phyloP scores from a whole-genome alignment of 352 stramenopile genomes.

The Globisporangium abappressorium region DNA sequence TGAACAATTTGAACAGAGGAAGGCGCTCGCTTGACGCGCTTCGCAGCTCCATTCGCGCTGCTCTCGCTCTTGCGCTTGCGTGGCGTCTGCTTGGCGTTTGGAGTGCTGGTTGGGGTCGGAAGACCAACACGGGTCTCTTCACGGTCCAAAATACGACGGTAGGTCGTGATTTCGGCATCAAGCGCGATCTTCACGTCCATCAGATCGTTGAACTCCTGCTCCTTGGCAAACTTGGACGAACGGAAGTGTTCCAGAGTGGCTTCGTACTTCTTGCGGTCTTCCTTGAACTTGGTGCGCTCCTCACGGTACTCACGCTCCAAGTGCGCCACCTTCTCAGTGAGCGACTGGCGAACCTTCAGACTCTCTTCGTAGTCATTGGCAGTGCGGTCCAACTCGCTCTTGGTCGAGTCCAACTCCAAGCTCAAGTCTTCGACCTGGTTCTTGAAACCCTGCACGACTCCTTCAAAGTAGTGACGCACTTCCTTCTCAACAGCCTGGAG shows the following conservation, averaged over 20 bases:
- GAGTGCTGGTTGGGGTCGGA: slow-evolving; percentile 47
- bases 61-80: slow-evolving; percentile 70
- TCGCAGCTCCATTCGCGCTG: slow-evolving; percentile 18
- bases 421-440: slow-evolving; percentile 63
- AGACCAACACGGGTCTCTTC: slow-evolving; percentile 69
- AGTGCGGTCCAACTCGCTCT: slow-evolving; percentile 73
- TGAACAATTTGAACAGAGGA: slow-evolving; percentile 54
- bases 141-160: slow-evolving; percentile 77
- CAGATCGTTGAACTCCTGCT: slow-evolving; percentile 82
- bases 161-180: slow-evolving; percentile 76
- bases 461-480: slow-evolving; percentile 71
- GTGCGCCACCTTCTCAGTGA: slow-evolving; percentile 80
- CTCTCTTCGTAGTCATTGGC: slow-evolving; percentile 81
- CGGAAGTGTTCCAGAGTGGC: slow-evolving; percentile 65
- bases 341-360: slow-evolving; percentile 59
- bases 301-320: slow-evolving; percentile 78
- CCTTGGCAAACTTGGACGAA: slow-evolving; percentile 66
- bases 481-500: slow-evolving; percentile 69
- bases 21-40: slow-evolving; percentile 44
- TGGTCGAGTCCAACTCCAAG: slow-evolving; percentile 61
- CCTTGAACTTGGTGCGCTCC: slow-evolving; percentile 70
- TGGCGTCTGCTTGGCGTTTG: slow-evolving; percentile 28
- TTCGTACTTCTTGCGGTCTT: slow-evolving; percentile 77
- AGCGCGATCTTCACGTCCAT: slow-evolving; percentile 87
- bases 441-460: slow-evolving; percentile 45